These are phyloP conservation scores for Aschersonia sp. DNA, from an alignment of 2,329 filamentous ascomycete genomes.

Conservation along the genomic window DNA sequence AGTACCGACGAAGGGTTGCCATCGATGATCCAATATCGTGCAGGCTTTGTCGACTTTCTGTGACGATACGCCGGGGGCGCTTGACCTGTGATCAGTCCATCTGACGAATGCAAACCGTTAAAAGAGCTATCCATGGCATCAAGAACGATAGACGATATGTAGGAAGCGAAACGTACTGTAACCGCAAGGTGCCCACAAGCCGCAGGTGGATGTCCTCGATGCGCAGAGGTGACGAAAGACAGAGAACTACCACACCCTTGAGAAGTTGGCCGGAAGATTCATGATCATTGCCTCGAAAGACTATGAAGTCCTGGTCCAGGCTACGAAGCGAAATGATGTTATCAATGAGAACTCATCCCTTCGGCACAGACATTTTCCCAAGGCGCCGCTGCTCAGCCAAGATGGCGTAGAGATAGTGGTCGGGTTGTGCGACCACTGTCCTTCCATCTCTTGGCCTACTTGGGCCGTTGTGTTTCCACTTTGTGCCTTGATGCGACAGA, in stretches of 20 bases:
- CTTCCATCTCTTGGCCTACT: too few relatives aligned
- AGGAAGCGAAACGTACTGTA: constrained; percentile 36
- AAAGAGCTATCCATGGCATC: too few relatives aligned
- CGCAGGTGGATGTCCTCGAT: constrained; percentile 62
- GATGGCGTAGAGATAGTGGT: too few relatives aligned
- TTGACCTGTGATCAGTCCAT: constrained; percentile 37
- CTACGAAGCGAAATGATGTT: constrained; percentile 23
- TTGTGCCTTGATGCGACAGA: too few relatives aligned
- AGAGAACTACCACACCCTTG: constrained; percentile 61
- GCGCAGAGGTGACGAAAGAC: constrained; percentile 52
- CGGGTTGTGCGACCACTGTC: too few relatives aligned
- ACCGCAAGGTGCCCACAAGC: constrained; percentile 52
- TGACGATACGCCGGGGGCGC: constrained; percentile 42
- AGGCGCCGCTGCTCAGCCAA: too few relatives aligned
- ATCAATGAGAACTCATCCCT: neutral
- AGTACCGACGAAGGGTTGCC: constrained; percentile 47
- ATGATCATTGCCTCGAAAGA: constrained; percentile 61
- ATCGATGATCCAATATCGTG: constrained; percentile 53
- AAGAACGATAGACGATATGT: constrained; percentile 2
- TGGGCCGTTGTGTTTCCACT: too few relatives aligned
- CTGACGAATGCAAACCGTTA: constrained; percentile 12
- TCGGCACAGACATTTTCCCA: neutral
- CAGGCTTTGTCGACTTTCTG: constrained; percentile 44
- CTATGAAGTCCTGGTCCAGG: constrained; percentile 64
- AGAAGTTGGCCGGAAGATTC: constrained; percentile 65